Evolutionary conservation across 1,284 basidiomycete genomes (phyloP).

Genomic region (Papiliotrema nemorosa): DNA sequence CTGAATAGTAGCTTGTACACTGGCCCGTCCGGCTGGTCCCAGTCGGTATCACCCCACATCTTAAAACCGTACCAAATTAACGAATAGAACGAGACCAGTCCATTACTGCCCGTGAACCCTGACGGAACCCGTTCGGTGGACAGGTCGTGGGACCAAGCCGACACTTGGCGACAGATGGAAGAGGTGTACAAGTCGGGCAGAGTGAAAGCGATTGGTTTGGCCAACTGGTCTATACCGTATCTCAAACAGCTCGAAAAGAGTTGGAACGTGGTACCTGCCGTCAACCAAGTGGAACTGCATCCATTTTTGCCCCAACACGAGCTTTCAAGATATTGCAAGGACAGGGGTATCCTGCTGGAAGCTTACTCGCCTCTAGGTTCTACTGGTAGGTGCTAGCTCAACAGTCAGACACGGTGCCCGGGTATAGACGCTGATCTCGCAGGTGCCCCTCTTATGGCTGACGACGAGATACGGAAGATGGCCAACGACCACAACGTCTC

Average conservation of each 20-base stretch:
- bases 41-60: slow-evolving; percentile 7
- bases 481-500: slow-evolving; percentile 61
- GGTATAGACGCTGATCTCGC: background rate
- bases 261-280: background rate
- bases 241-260: background rate
- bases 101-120: slow-evolving; percentile 14
- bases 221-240: slow-evolving; percentile 30
- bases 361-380: slow-evolving; percentile 84
- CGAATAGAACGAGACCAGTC: slow-evolving; percentile 7
- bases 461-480: slow-evolving; percentile 63
- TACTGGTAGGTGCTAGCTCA: slow-evolving; percentile 44
- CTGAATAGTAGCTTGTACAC: slow-evolving; percentile 52
- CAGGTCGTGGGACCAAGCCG: slow-evolving; percentile 50
- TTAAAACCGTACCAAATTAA: background rate
- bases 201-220: slow-evolving; percentile 54
- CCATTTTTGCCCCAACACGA: slow-evolving; percentile 66
- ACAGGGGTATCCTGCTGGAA: slow-evolving; percentile 67
- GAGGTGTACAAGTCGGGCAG: slow-evolving; percentile 54
- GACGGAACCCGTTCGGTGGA: slow-evolving; percentile 47
- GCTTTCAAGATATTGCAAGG: slow-evolving; percentile 64
- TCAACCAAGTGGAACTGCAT: slow-evolving; percentile 63
- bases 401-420: background rate
- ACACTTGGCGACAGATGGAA: slow-evolving; percentile 64
- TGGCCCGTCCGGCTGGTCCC: slow-evolving; percentile 35
- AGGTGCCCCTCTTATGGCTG: slow-evolving; percentile 61